Evolutionary conservation across 2,329 filamentous ascomycete genomes (phyloP).

Genomic region (Mycogone perniciosa): DNA sequence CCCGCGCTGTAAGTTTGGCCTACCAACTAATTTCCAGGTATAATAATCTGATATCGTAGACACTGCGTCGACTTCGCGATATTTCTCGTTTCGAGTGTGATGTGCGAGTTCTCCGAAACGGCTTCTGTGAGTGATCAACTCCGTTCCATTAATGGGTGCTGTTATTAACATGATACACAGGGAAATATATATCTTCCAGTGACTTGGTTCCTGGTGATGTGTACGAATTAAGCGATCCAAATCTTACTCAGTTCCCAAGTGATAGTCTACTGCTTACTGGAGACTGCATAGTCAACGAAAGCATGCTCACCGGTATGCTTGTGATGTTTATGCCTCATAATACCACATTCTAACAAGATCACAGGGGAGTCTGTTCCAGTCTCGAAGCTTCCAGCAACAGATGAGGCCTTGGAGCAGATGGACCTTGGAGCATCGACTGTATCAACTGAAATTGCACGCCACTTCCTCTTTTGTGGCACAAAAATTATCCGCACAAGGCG

Average conservation of each 20-base stretch:
- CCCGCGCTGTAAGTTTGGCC: conserved; percentile 57
- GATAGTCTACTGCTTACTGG: conserved; percentile 88
- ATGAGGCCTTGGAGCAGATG: conserved; percentile 69
- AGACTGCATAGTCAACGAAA: conserved; percentile 98
- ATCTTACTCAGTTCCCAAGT: conserved; percentile 78
- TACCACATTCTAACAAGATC: conserved; percentile 7
- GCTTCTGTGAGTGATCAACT: conserved; percentile 64
- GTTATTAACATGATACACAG: conserved; percentile 29
- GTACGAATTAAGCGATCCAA: conserved; percentile 94
- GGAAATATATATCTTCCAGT: conserved; percentile 76
- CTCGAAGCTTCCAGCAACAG: conserved; percentile 78
- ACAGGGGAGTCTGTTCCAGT: conserved; percentile 89
- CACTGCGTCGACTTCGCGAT: conserved; percentile 83
- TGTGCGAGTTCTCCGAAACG: conserved; percentile 84
- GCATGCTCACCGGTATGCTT: conserved; percentile 73
- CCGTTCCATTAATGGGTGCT: neutral
- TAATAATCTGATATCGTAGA: conserved; percentile 40
- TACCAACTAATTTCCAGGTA: neutral
- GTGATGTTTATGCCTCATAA: conserved; percentile 24
- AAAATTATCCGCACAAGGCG: conserved; percentile 87
- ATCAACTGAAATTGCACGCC: conserved; percentile 73
- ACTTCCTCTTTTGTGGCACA: conserved; percentile 91
- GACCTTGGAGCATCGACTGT: conserved; percentile 77
- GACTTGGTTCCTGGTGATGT: conserved; percentile 94
- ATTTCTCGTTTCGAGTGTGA: conserved; percentile 95